These are phyloP conservation scores for Capsicum rhomboideum DNA, from an alignment of 257 asterid species.

Conservation along the genomic window DNA sequence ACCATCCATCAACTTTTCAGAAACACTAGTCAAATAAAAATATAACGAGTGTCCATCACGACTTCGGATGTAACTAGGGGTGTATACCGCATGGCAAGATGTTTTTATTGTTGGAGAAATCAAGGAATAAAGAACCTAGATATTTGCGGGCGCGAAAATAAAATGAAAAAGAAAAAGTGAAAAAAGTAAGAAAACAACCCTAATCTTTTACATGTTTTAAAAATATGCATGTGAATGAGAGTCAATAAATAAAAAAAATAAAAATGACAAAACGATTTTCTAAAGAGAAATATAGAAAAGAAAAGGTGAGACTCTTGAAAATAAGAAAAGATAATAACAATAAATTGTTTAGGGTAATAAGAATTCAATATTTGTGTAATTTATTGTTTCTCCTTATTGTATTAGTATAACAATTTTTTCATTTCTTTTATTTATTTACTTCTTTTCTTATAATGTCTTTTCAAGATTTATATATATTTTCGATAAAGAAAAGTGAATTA, in stretches of 20 bases:
- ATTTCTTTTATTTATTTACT: not conserved
- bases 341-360: not conserved
- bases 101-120: not conserved
- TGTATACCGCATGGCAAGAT: no score
- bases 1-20: not conserved
- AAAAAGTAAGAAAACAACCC: not conserved
- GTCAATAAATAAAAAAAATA: not conserved
- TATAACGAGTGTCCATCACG: no score
- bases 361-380: not conserved
- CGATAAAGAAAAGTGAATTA: not conserved
- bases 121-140: conserved; percentile 1
- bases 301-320: not conserved
- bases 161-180: no score
- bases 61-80: no score
- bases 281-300: not conserved
- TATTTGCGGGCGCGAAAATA: no score
- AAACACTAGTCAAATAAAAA: conserved; percentile 8
- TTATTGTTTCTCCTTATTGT: not conserved
- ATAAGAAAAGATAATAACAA: not conserved
- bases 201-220: not conserved
- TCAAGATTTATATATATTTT: not conserved
- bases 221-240: not conserved
- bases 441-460: not conserved
- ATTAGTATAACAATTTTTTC: no score
- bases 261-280: not conserved